Evolutionary conservation across 176 grass and related monocot genomes (phyloP).

Genomic region (Chloris gayana): DNA sequence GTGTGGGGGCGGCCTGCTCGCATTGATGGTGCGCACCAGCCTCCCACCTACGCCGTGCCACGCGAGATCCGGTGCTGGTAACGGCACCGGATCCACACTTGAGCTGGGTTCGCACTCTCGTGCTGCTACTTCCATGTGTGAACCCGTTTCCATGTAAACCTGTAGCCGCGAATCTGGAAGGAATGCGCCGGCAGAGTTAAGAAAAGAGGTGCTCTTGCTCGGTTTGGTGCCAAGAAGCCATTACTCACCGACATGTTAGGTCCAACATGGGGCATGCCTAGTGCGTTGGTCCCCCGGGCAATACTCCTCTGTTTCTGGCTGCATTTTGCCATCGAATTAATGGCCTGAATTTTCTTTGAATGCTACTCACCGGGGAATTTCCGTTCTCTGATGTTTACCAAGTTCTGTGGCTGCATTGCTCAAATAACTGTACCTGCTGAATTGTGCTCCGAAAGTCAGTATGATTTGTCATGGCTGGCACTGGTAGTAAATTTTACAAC

Average conservation of each 20-base stretch:
- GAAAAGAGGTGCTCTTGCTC: background rate
- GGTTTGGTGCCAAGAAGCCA: constrained; percentile 4
- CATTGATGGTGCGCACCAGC: constrained; percentile 50
- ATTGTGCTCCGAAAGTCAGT: background rate
- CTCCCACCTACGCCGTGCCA: constrained; percentile 15
- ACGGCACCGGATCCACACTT: constrained; percentile 26
- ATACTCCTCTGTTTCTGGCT: background rate
- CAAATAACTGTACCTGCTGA: background rate
- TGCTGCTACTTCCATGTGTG: too few relatives aligned
- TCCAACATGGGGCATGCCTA: constrained; percentile 6
- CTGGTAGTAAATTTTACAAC: background rate
- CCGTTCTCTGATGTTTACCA: background rate
- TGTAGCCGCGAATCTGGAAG: background rate
- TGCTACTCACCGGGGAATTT: background rate
- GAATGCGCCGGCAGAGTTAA: background rate
- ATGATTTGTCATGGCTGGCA: background rate
- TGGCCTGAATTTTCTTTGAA: background rate
- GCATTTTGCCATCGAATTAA: background rate
- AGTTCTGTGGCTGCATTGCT: background rate
- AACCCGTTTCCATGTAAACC: too few relatives aligned
- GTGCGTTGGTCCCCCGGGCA: constrained; percentile 18
- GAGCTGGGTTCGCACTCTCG: background rate
- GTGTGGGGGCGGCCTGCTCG: constrained; percentile 33
- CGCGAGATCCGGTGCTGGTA: constrained; percentile 19
- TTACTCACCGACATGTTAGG: constrained; percentile 34